Evolutionary conservation across 768 basidiomycete genomes (phyloP).

Genomic region (Candolleomyces efflorescens): DNA sequence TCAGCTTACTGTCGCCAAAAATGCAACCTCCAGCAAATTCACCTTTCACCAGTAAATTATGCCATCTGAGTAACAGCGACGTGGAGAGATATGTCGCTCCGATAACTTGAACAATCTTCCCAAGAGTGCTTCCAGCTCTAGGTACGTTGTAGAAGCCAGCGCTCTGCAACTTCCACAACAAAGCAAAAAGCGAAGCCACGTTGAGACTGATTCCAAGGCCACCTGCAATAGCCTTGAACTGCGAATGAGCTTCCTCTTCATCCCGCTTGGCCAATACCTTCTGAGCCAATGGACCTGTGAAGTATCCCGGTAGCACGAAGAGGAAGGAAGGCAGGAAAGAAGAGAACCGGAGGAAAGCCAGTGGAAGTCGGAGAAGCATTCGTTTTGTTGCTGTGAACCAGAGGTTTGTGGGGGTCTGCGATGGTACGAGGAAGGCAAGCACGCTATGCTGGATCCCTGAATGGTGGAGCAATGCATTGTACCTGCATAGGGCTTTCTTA

Average conservation of each 20-base stretch:
- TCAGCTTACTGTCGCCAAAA: background rate
- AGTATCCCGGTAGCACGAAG: conserved; percentile 55
- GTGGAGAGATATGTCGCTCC: conserved; percentile 24
- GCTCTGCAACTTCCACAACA: conserved; percentile 16
- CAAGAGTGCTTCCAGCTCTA: background rate
- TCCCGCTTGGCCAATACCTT: conserved; percentile 38
- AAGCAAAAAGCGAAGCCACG: conserved; percentile 17
- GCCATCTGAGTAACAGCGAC: conserved; percentile 40
- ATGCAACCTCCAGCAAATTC: conserved; percentile 5
- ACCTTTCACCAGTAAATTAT: conserved; percentile 33
- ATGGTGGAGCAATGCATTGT: conserved; percentile 50
- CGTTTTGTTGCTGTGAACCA: conserved; percentile 20
- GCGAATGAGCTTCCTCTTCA: conserved; percentile 67
- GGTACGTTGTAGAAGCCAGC: conserved; percentile 3
- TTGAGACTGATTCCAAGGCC: conserved; percentile 36
- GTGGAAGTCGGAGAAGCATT: conserved; percentile 35
- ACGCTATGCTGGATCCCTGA: conserved; percentile 48
- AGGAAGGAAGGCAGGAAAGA: conserved; percentile 43
- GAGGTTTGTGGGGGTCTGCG: conserved; percentile 7
- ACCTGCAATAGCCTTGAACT: conserved; percentile 65
- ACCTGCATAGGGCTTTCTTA: conserved; percentile 47
- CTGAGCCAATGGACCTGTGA: conserved; percentile 40
- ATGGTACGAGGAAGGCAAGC: conserved; percentile 27
- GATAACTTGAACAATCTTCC: conserved; percentile 10
- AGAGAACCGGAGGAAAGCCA: conserved; percentile 30